Conservation (phyloP, 108 stramenopile genomes). For the Thalassiosira profunda region DNA sequence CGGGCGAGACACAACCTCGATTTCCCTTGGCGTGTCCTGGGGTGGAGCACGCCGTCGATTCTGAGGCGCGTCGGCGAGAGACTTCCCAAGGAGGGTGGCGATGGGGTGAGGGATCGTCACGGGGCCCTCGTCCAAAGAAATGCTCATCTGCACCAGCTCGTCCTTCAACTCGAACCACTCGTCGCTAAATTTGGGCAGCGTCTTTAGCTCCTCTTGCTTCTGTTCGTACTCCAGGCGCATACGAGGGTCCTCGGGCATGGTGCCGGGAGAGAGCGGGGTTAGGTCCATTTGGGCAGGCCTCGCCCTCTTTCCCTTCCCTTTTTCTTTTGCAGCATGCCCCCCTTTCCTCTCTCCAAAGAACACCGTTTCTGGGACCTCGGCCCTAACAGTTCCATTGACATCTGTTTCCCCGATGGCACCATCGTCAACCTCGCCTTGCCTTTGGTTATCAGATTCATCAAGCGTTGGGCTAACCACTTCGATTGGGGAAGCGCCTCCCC, state of each 20-base stretch:
- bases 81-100: too few species aligned
- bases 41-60: too few species aligned
- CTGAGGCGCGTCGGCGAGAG: too few species aligned
- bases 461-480: too few species aligned
- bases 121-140: slow-evolving; percentile 1
- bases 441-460: not conserved
- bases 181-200: slow-evolving; percentile 7
- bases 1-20: not conserved
- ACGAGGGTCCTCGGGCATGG: not conserved
- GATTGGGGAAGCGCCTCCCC: not conserved
- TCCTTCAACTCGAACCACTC: slow-evolving; percentile 29
- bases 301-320: too few species aligned
- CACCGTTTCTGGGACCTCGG: not conserved
- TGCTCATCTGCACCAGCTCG: slow-evolving; percentile 16
- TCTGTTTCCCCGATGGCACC: not conserved
- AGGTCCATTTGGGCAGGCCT: too few species aligned
- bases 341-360: too few species aligned
- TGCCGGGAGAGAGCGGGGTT: not conserved
- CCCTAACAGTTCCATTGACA: not conserved
- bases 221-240: not conserved
- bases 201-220: not conserved
- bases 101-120: too few species aligned
- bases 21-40: slow-evolving; percentile 10
- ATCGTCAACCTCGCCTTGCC: not conserved
- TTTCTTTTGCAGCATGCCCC: too few species aligned